Evolutionary conservation across 23 red algal genomes (phyloP).

Genomic region (Porphyridium purpureum): DNA sequence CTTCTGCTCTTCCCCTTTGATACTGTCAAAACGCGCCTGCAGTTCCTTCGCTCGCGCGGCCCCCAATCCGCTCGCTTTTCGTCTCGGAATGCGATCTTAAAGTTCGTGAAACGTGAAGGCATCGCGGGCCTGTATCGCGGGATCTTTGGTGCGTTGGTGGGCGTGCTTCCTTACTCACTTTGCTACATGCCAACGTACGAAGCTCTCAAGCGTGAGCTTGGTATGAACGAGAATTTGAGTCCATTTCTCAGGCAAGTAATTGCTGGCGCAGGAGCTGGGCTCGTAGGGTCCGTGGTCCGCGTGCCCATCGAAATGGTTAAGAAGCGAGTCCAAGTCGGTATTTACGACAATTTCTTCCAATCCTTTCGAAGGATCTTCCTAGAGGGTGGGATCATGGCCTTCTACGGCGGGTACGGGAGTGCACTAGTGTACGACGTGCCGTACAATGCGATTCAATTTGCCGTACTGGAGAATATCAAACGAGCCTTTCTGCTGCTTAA

Average conservation of each 20-base stretch:
- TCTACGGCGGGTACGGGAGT: conserved; percentile 34
- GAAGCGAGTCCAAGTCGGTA: conserved; percentile 51
- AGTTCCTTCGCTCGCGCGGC: conserved; percentile 24
- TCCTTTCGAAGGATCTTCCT: conserved; percentile 4
- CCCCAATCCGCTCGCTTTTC: too few relatives aligned
- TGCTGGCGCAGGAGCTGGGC: conserved; percentile 40
- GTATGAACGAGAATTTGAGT: not conserved
- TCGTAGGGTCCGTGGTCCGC: conserved; percentile 41
- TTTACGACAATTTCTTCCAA: conserved; percentile 14
- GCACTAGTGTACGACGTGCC: conserved; percentile 51
- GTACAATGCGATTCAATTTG: conserved; percentile 50
- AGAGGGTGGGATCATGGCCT: conserved; percentile 1
- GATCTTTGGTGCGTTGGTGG: conserved; percentile 22
- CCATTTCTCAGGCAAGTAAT: not conserved
- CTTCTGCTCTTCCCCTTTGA: conserved; percentile 76
- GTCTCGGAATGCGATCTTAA: conserved; percentile 6
- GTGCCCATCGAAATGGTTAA: conserved; percentile 48
- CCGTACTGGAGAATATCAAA: conserved; percentile 44
- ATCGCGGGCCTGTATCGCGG: conserved; percentile 42
- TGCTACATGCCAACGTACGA: not conserved
- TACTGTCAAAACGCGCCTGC: conserved; percentile 62
- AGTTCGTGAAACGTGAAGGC: conserved; percentile 34
- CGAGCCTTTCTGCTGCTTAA: too few relatives aligned
- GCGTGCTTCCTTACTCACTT: conserved; percentile 46
- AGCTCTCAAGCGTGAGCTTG: not conserved